Evolutionary conservation across 2,329 filamentous ascomycete genomes (phyloP).

Genomic region (Teratosphaeria zuluensis): DNA sequence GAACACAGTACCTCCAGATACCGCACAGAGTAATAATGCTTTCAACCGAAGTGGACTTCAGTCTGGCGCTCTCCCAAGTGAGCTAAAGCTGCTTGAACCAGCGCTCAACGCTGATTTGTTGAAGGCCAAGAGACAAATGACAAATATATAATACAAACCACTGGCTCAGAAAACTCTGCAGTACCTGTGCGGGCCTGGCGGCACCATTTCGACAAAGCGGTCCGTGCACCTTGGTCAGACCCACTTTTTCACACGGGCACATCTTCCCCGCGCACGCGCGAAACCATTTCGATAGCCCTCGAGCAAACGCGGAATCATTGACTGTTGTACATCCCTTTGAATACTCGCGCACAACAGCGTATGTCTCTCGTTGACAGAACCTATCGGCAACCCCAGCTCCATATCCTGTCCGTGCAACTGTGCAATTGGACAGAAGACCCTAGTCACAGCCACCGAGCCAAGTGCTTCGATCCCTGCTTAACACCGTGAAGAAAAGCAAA

Average conservation of each 20-base stretch:
- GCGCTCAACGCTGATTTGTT: background rate
- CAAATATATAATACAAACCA: background rate
- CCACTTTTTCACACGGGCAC: background rate
- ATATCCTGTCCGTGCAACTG: no score
- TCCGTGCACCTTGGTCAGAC: background rate
- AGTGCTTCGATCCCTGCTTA: no score
- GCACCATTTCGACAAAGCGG: no score
- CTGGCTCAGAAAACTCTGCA: background rate
- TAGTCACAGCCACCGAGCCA: no score
- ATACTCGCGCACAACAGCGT: no score
- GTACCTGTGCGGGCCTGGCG: no score
- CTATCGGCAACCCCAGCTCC: no score
- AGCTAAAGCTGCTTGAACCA: conserved; percentile 21
- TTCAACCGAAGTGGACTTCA: conserved; percentile 25
- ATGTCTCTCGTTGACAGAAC: no score
- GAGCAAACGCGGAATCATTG: background rate
- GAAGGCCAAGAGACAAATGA: background rate
- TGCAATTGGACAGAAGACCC: no score
- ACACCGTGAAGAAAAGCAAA: no score
- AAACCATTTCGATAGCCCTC: background rate
- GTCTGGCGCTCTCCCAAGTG: conserved; percentile 30
- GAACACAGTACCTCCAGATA: conserved; percentile 20
- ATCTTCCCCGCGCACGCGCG: no score
- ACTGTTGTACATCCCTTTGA: background rate
- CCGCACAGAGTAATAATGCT: conserved; percentile 20